These are phyloP conservation scores for Hyphopichia fennica DNA, from an alignment of 1,139 yeast genomes.

Conservation along the genomic window DNA sequence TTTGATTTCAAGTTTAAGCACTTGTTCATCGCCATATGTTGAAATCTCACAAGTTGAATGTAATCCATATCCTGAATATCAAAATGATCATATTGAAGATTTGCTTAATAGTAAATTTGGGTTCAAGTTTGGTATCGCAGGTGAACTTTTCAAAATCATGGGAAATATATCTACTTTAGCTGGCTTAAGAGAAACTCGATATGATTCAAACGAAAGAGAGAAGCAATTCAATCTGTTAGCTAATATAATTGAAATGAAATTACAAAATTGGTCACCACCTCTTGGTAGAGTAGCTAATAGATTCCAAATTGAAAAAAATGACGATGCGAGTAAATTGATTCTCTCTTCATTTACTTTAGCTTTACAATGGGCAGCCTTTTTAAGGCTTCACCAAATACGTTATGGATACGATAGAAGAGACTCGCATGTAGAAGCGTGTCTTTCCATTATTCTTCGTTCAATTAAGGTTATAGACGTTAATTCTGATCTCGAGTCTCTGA, in stretches of 20 bases:
- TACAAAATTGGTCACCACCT: constrained; percentile 20
- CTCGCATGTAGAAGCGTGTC: constrained; percentile 16
- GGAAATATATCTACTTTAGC: constrained; percentile 22
- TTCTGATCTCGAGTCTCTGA: constrained; percentile 17
- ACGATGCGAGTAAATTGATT: constrained; percentile 4
- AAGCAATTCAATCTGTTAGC: constrained; percentile 17
- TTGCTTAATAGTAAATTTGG: constrained; percentile 20
- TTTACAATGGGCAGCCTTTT: constrained; percentile 21
- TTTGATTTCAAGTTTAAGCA: constrained; percentile 18
- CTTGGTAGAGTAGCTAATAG: constrained; percentile 8
- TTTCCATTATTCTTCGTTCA: constrained; percentile 15
- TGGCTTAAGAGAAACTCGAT: constrained; percentile 13
- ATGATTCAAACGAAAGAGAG: constrained; percentile 12
- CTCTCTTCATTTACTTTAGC: constrained; percentile 18
- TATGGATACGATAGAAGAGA: constrained; percentile 19
- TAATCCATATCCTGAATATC: constrained; percentile 9
- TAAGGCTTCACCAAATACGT: constrained; percentile 18
- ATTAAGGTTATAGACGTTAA: constrained; percentile 13
- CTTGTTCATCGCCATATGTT: constrained; percentile 18
- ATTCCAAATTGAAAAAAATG: constrained; percentile 8
- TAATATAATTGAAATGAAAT: constrained; percentile 17
- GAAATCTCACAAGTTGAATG: constrained; percentile 8
- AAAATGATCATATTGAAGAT: constrained; percentile 15
- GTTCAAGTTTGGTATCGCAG: constrained; percentile 21
- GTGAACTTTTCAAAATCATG: constrained; percentile 20